Evolutionary conservation across 2,329 filamentous ascomycete genomes (phyloP).

Genomic region (Penicillium sp.): DNA sequence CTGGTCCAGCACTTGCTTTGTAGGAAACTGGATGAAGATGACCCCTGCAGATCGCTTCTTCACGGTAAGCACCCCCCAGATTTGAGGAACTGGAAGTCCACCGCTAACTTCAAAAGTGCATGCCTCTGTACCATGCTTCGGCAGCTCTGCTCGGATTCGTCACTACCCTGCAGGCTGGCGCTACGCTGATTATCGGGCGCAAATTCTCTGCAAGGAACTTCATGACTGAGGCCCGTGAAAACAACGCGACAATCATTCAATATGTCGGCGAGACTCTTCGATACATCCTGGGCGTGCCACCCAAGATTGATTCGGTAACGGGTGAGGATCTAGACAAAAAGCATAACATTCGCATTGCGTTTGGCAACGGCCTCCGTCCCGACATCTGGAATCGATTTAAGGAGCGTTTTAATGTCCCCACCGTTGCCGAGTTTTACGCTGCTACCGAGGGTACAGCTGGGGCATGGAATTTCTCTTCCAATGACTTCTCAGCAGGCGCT

Average conservation of each 20-base stretch:
- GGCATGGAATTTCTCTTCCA: slow-evolving; percentile 71
- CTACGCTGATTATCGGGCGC: slow-evolving; percentile 69
- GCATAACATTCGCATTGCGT: slow-evolving; percentile 71
- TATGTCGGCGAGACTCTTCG: slow-evolving; percentile 88
- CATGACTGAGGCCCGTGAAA: slow-evolving; percentile 72
- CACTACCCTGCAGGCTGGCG: slow-evolving; percentile 60
- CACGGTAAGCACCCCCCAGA: slow-evolving; percentile 56
- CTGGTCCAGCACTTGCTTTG: slow-evolving; percentile 55
- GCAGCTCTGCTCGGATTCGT: slow-evolving; percentile 70
- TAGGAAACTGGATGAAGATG: slow-evolving; percentile 58
- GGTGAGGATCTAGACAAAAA: slow-evolving; percentile 69
- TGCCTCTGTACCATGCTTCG: slow-evolving; percentile 87
- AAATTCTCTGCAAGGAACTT: slow-evolving; percentile 77
- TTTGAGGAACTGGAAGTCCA: background rate
- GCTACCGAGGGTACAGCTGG: slow-evolving; percentile 71
- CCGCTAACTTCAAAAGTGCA: slow-evolving; percentile 55
- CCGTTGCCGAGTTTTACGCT: slow-evolving; percentile 78
- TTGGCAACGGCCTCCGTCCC: slow-evolving; percentile 82
- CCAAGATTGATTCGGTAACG: slow-evolving; percentile 62
- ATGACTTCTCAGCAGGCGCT: slow-evolving; percentile 59
- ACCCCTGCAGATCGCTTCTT: slow-evolving; percentile 68
- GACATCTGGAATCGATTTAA: slow-evolving; percentile 86
- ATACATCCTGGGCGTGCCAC: slow-evolving; percentile 70
- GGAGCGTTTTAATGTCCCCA: slow-evolving; percentile 72
- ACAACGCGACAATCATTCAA: slow-evolving; percentile 73